Percentiles rank a stretch among this genome's conserved stretches.
These are phyloP conservation scores for Aspergillus luchuensis DNA, from an alignment of 2,329 filamentous ascomycete species.

Conservation along the genomic window DNA sequence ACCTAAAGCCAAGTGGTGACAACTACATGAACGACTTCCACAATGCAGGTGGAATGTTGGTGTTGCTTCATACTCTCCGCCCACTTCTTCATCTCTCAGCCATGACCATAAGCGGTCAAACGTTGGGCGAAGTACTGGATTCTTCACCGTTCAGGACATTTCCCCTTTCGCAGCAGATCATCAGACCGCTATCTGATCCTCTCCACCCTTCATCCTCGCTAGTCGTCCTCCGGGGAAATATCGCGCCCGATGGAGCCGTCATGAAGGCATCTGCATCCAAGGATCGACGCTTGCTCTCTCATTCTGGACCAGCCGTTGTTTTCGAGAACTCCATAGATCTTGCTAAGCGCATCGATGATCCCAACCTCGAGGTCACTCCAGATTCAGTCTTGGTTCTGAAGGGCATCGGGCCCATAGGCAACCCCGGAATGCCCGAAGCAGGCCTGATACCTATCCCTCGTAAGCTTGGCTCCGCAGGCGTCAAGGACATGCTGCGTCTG, in stretches of 20 bases:
- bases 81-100: conserved; percentile 51
- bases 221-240: conserved; percentile 50
- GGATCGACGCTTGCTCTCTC: conserved; percentile 47
- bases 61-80: conserved; percentile 49
- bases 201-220: conserved; percentile 50
- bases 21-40: conserved; percentile 60
- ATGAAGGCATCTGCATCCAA: conserved; percentile 56
- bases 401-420: conserved; percentile 54
- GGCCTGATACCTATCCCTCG: conserved; percentile 55
- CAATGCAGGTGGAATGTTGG: conserved; percentile 55
- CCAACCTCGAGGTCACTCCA: conserved; percentile 45
- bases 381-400: conserved; percentile 53
- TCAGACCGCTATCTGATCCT: conserved; percentile 49
- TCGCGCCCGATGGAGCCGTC: conserved; percentile 53
- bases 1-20: conserved; percentile 57
- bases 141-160: conserved; percentile 46
- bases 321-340: conserved; percentile 53
- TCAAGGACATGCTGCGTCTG: conserved; percentile 56
- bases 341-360: conserved; percentile 49
- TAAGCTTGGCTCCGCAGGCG: conserved; percentile 50
- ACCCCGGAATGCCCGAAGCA: conserved; percentile 57
- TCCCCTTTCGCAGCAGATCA: conserved; percentile 45
- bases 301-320: conserved; percentile 50
- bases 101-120: conserved; percentile 51
- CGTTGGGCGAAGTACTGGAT: conserved; percentile 50